Conservation (phyloP, 768 basidiomycete species). For the Lactarius tabidus region DNA sequence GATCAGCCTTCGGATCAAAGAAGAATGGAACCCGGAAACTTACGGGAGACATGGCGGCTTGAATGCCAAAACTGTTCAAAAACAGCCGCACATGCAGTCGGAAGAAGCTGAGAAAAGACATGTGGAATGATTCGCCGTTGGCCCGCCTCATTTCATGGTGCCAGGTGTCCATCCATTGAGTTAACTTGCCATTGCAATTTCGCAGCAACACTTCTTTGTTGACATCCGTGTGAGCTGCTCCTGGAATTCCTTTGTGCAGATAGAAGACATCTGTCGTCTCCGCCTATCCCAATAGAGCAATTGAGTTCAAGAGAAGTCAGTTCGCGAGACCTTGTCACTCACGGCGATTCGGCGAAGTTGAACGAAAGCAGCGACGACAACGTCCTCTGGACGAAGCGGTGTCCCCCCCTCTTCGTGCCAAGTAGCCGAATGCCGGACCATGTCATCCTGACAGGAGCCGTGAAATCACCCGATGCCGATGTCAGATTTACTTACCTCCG, state of each 20-base stretch:
- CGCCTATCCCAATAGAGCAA: conserved; percentile 41
- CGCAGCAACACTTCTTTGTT: conserved; percentile 70
- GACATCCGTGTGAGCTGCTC: conserved; percentile 52
- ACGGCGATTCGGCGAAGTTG: conserved; percentile 78
- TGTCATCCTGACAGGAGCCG: conserved; percentile 48
- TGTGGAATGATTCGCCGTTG: conserved; percentile 70
- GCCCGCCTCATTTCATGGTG: conserved; percentile 68
- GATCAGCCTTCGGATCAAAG: conserved; percentile 14
- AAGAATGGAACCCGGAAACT: conserved; percentile 28
- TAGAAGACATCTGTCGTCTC: conserved; percentile 75
- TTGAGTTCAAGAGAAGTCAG: neutral
- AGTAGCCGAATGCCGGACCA: conserved; percentile 59
- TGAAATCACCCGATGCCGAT: conserved; percentile 8
- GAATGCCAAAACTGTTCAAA: conserved; percentile 80
- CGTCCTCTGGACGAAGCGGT: conserved; percentile 68
- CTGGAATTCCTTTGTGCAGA: conserved; percentile 44
- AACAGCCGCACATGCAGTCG: conserved; percentile 75
- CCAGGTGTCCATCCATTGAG: conserved; percentile 71
- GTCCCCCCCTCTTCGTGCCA: conserved; percentile 66
- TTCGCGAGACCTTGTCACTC: conserved; percentile 29
- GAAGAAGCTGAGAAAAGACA: conserved; percentile 70
- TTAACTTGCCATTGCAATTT: conserved; percentile 68
- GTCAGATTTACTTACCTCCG: conserved; percentile 43
- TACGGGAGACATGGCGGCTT: conserved; percentile 55
- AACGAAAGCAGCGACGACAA: conserved; percentile 73